Percentiles rank a stretch among this genome's conserved stretches.
These are phyloP conservation scores for Neurospora pannonica DNA, from an alignment of 495 filamentous ascomycete species.

Conservation along the genomic window DNA sequence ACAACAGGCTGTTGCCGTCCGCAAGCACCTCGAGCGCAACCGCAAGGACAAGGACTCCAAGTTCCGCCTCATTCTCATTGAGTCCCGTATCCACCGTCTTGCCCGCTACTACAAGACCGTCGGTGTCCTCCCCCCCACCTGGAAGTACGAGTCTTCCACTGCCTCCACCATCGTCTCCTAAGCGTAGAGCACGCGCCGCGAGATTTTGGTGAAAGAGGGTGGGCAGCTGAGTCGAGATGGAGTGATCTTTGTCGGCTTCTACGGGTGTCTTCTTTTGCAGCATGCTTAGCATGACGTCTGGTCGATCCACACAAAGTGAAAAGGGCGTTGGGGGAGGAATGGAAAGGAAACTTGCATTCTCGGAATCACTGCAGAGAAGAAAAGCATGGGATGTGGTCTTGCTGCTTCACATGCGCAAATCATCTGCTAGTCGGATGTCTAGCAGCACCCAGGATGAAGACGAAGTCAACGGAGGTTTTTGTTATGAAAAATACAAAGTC, in stretches of 20 bases:
- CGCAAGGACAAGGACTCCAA: conserved; percentile 99
- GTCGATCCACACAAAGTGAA: neutral
- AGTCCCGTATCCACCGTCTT: conserved; percentile 98
- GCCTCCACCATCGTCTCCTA: conserved; percentile 59
- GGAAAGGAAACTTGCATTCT: conserved; percentile 27
- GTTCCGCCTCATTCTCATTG: conserved; percentile 98
- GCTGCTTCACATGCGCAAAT: neutral
- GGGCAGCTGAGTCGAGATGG: conserved; percentile 7
- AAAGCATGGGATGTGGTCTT: neutral
- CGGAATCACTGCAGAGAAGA: conserved; percentile 9
- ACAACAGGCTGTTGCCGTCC: conserved; percentile 85
- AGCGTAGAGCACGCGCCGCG: conserved; percentile 8
- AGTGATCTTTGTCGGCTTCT: conserved; percentile 5
- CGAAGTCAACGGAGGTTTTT: neutral
- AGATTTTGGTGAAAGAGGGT: neutral
- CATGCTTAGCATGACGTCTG: conserved; percentile 3
- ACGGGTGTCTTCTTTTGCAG: conserved; percentile 11
- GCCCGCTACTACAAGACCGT: conserved; percentile 96
- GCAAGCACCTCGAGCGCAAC: conserved; percentile 99
- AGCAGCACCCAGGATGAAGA: neutral
- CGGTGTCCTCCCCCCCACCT: conserved; percentile 94
- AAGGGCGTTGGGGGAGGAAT: conserved; percentile 21
- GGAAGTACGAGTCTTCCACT: conserved; percentile 82
- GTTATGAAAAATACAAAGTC: neutral
- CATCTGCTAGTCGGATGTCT: neutral